A percentile compares a stretch with the other conserved stretches of the same genome.
These are phyloP conservation scores for Chalciporus sp. DNA, from an alignment of 1,284 basidiomycete genomes.

Conservation along the genomic window DNA sequence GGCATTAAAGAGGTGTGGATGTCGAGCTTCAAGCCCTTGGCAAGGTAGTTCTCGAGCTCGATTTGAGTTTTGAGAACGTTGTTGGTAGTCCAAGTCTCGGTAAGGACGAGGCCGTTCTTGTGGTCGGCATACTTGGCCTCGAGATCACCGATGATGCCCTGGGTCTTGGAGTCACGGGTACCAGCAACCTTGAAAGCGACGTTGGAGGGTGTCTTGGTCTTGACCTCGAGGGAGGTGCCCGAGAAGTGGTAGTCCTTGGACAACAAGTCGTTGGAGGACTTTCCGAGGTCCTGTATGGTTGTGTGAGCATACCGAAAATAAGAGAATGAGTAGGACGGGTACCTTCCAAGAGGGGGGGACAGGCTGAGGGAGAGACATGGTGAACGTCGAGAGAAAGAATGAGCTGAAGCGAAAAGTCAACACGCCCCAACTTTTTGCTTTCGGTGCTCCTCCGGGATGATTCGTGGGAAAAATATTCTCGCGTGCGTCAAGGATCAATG, in stretches of 20 bases:
- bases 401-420: constrained; percentile 7
- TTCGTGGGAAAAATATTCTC: constrained; percentile 31
- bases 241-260: constrained; percentile 92
- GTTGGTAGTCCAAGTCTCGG: constrained; percentile 93
- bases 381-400: constrained; percentile 11
- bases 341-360: constrained; percentile 95
- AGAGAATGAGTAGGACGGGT: background rate
- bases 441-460: constrained; percentile 21
- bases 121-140: constrained; percentile 91
- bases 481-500: background rate
- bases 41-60: constrained; percentile 97
- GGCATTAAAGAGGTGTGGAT: constrained; percentile 85
- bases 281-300: constrained; percentile 81
- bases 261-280: constrained; percentile 95
- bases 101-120: constrained; percentile 89
- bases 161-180: constrained; percentile 71
- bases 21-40: constrained; percentile 97
- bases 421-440: constrained; percentile 15
- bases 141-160: constrained; percentile 80
- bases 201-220: constrained; percentile 91
- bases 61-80: constrained; percentile 91
- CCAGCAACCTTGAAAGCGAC: constrained; percentile 90
- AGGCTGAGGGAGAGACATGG: constrained; percentile 84
- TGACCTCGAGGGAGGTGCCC: constrained; percentile 83
- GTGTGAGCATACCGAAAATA: background rate